A percentile compares a stretch with the other conserved stretches of the same genome.
phyloP scores from a whole-genome alignment of 192 early-diverging fungal genomes.

The Backusella tarrabulga region DNA sequence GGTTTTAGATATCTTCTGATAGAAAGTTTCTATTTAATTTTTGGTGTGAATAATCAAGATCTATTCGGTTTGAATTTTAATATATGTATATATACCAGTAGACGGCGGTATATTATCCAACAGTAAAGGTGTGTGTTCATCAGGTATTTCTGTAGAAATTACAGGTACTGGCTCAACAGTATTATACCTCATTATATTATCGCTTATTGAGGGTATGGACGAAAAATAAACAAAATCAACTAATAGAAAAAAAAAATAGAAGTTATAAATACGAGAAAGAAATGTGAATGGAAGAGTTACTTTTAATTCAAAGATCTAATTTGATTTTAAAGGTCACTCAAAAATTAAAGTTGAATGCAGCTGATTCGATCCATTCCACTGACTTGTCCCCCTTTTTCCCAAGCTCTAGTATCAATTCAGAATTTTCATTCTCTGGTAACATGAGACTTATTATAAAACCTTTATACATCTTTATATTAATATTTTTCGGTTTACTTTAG shows the following conservation, averaged over 20 bases:
- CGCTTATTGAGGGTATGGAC: background rate
- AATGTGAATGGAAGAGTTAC: background rate
- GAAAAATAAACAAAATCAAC: background rate
- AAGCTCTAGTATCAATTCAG: background rate
- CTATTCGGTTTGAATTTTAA: no score
- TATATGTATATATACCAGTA: background rate
- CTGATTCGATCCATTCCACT: conserved; percentile 10
- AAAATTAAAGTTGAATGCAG: conserved; percentile 11
- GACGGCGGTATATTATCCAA: background rate
- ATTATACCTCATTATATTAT: background rate
- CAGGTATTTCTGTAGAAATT: background rate
- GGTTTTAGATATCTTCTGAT: background rate
- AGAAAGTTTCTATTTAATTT: background rate
- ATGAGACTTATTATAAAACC: background rate
- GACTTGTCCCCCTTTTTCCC: conserved; percentile 6
- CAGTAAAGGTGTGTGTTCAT: conserved; percentile 7
- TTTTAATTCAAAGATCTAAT: background rate
- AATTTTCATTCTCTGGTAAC: background rate
- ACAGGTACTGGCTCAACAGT: background rate
- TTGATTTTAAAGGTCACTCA: conserved; percentile 13
- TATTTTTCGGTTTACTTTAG: background rate
- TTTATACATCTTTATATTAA: background rate
- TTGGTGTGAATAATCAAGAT: background rate
- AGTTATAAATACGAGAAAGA: background rate
- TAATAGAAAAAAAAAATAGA: background rate